A percentile compares a stretch with the other conserved stretches of the same genome.
Conservation (phyloP, 2,329 filamentous ascomycete species). For the Ceratocystis colombiana region DNA sequence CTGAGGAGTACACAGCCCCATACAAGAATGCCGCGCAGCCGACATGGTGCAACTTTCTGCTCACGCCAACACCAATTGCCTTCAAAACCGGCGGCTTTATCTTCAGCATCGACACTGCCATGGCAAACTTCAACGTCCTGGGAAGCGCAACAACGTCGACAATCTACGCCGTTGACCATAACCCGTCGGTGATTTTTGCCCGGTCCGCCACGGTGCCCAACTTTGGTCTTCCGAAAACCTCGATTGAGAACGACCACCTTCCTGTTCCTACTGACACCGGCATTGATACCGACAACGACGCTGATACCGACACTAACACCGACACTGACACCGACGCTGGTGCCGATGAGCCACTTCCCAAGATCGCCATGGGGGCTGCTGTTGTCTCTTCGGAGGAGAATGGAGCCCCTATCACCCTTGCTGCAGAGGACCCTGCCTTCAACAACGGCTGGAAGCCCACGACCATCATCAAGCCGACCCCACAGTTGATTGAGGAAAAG, state of each 20-base stretch:
- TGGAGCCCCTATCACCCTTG: not conserved
- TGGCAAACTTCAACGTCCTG: conserved; percentile 24
- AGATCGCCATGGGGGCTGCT: conserved; percentile 14
- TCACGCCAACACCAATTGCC: conserved; percentile 16
- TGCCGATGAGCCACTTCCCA: not conserved
- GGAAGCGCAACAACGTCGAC: conserved; percentile 33
- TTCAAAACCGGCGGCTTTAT: conserved; percentile 25
- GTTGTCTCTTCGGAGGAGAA: not conserved
- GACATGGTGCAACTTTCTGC: conserved; percentile 33
- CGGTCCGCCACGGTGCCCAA: conserved; percentile 34
- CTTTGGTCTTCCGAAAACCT: conserved; percentile 31
- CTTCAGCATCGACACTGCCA: conserved; percentile 11
- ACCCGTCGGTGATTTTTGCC: conserved; percentile 40
- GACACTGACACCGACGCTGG: too few species aligned
- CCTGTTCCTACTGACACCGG: conserved; percentile 1
- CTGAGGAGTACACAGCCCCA: conserved; percentile 39
- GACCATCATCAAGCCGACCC: not conserved
- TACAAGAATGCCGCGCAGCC: conserved; percentile 37
- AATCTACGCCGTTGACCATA: conserved; percentile 46
- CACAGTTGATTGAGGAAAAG: not conserved
- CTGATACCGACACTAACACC: too few species aligned
- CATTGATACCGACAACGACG: not conserved
- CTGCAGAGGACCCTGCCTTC: not conserved
- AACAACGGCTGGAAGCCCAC: not conserved
- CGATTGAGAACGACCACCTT: conserved; percentile 18